phyloP scores from a whole-genome alignment of 768 basidiomycete species.

The Lentinula aciculospora region DNA sequence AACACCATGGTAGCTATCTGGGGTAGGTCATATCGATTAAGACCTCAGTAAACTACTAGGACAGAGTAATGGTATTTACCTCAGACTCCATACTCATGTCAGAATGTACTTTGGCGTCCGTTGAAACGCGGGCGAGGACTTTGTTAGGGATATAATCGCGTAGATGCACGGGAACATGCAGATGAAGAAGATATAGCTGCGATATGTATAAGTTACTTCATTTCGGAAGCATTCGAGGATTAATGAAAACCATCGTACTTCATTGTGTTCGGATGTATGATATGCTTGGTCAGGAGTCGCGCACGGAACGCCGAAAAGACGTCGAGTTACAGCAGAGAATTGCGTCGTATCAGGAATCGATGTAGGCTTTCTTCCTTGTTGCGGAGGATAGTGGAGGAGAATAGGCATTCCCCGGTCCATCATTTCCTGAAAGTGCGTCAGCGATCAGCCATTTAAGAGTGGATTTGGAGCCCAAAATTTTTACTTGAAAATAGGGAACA shows the following conservation, averaged over 20 bases:
- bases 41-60: background rate
- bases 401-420: slow-evolving; percentile 10
- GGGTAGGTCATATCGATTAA: background rate
- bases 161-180: slow-evolving; percentile 11
- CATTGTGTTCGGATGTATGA: slow-evolving; percentile 12
- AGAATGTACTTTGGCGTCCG: slow-evolving; percentile 15
- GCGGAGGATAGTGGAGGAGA: slow-evolving; percentile 12
- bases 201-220: background rate
- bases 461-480: background rate
- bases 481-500: background rate
- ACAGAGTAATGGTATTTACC: slow-evolving; percentile 4
- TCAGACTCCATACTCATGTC: slow-evolving; percentile 20
- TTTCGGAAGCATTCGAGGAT: background rate
- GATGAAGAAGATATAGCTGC: slow-evolving; percentile 15
- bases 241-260: slow-evolving; percentile 10
- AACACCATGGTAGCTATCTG: slow-evolving; percentile 20
- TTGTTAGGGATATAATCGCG: slow-evolving; percentile 9
- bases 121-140: slow-evolving; percentile 18
- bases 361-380: slow-evolving; percentile 15
- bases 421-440: background rate
- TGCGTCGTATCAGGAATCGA: slow-evolving; percentile 19
- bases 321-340: slow-evolving; percentile 14
- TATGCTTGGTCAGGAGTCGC: slow-evolving; percentile 15
- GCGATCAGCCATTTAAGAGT: background rate
- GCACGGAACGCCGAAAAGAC: slow-evolving; percentile 16